Evolutionary conservation across 2,329 filamentous ascomycete species (phyloP).

Genomic region (Xylaria sp.): DNA sequence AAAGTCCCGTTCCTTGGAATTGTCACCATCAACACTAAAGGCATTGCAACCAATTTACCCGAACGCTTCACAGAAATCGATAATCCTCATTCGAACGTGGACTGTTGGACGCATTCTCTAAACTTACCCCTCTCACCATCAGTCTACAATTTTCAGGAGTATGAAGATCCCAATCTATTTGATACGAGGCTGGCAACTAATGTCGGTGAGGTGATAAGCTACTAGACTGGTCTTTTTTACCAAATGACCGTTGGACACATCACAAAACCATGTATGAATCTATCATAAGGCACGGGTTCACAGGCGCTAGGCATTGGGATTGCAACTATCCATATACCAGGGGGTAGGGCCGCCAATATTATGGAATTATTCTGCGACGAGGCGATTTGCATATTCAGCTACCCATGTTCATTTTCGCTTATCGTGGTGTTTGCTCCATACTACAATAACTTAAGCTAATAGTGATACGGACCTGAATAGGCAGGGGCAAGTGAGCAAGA

Average conservation of each 20-base stretch:
- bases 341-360: no score
- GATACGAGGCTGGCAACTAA: background rate
- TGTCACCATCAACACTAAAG: background rate
- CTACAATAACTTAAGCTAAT: no score
- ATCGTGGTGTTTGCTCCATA: no score
- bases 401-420: no score
- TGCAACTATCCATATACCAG: no score
- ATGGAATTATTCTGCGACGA: no score
- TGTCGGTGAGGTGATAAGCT: background rate
- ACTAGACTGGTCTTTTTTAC: background rate
- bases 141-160: background rate
- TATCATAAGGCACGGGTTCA: no score
- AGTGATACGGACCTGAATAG: no score
- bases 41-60: background rate
- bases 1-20: background rate
- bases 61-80: background rate
- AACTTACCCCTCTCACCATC: conserved; percentile 1
- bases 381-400: no score
- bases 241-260: background rate
- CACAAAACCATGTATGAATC: no score
- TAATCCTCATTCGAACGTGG: background rate
- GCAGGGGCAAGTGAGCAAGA: no score
- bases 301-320: no score
- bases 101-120: conserved; percentile 1
- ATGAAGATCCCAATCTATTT: background rate